Conservation (phyloP, 345 rosid genomes). For the Toxicodendron radicans region DNA sequence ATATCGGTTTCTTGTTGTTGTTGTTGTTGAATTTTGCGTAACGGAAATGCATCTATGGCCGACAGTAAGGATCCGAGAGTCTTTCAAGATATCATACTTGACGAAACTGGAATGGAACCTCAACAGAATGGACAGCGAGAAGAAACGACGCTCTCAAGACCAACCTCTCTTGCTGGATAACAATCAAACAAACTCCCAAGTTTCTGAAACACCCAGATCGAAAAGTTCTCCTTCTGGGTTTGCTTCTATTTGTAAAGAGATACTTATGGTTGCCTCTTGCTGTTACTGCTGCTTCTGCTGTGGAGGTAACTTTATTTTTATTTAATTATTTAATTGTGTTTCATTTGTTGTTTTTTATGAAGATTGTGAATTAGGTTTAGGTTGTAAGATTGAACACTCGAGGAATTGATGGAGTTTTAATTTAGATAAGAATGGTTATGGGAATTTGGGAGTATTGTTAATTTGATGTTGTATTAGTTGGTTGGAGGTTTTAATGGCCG, state of each 20-base stretch:
- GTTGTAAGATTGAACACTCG: too few relatives aligned
- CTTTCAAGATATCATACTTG: conserved; percentile 50
- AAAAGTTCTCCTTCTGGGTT: not conserved
- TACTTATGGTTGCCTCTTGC: conserved; percentile 42
- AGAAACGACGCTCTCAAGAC: conserved; percentile 25
- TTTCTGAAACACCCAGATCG: conserved; percentile 9
- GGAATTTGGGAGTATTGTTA: not conserved
- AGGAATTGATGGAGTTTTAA: too few relatives aligned
- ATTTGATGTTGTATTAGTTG: too few relatives aligned
- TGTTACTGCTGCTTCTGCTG: conserved; percentile 59
- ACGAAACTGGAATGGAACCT: conserved; percentile 59
- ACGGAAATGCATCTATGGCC: conserved; percentile 72
- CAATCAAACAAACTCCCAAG: conserved; percentile 9
- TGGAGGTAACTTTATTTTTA: conserved; percentile 40
- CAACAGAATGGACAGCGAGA: conserved; percentile 47
- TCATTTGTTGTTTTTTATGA: not conserved
- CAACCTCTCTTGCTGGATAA: conserved; percentile 34
- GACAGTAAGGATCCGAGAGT: conserved; percentile 55
- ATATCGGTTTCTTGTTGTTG: not conserved
- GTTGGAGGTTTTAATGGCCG: not conserved
- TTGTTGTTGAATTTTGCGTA: not conserved
- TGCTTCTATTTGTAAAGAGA: conserved; percentile 31
- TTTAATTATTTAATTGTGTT: not conserved
- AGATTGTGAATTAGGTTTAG: too few relatives aligned
- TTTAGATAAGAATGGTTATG: too few relatives aligned